Evolutionary conservation across 2,329 filamentous ascomycete species (phyloP).

Genomic region (Fusarium ambrosium): DNA sequence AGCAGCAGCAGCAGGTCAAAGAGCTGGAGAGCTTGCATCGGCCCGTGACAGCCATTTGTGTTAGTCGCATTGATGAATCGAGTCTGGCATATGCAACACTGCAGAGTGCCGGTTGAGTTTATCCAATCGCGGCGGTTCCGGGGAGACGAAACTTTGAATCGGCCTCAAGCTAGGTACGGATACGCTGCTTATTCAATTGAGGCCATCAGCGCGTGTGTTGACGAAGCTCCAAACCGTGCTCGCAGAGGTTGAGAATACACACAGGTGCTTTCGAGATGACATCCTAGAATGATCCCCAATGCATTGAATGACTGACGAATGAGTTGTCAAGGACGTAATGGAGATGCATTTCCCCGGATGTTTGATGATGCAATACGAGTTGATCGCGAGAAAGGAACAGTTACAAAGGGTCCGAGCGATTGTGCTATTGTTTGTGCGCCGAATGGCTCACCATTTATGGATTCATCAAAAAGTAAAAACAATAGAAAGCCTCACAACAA

Average conservation of each 20-base stretch:
- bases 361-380: neutral
- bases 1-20: neutral
- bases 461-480: neutral
- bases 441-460: neutral
- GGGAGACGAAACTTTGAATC: neutral
- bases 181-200: neutral
- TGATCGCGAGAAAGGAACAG: neutral
- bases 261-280: neutral
- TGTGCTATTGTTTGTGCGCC: neutral
- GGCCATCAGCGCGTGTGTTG: no score
- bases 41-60: neutral
- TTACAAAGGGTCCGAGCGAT: neutral
- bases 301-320: neutral
- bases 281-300: neutral
- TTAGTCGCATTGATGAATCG: neutral
- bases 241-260: neutral
- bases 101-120: neutral
- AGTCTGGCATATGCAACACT: neutral
- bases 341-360: neutral
- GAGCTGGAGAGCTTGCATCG: neutral
- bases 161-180: neutral
- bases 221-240: no score
- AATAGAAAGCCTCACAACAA: slow-evolving; percentile 14
- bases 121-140: neutral
- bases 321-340: neutral